Conservation (phyloP, 495 filamentous ascomycete species). For the Podospora fimiseda region DNA sequence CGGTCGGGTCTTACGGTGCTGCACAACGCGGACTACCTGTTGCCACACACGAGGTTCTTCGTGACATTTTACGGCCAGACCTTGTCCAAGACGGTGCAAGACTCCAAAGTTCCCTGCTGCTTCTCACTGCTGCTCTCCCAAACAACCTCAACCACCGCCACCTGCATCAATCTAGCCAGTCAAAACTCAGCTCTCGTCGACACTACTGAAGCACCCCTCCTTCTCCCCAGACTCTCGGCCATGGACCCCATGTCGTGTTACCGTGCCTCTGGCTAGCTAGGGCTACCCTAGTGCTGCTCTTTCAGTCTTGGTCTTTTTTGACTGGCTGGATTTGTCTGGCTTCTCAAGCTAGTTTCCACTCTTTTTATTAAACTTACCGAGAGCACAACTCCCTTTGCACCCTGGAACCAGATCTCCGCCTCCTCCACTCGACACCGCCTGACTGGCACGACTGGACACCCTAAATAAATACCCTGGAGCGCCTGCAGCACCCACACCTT, state of each 20-base stretch:
- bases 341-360: not conserved
- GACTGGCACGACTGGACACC: slow-evolving; percentile 22
- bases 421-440: slow-evolving; percentile 27
- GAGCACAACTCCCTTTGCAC: slow-evolving; percentile 1
- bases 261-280: slow-evolving; percentile 14
- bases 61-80: too few species aligned
- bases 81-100: too few species aligned
- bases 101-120: not conserved
- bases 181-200: slow-evolving; percentile 2
- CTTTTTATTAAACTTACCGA: slow-evolving; percentile 8
- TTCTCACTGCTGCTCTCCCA: not conserved
- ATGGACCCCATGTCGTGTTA: slow-evolving; percentile 20
- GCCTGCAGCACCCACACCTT: slow-evolving; percentile 13
- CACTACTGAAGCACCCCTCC: slow-evolving; percentile 8
- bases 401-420: slow-evolving; percentile 19
- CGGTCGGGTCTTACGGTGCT: not conserved
- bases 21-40: not conserved
- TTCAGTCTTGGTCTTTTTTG: not conserved
- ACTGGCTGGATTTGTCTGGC: not conserved
- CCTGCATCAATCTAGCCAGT: slow-evolving; percentile 5
- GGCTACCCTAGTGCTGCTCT: slow-evolving; percentile 5
- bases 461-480: slow-evolving; percentile 22
- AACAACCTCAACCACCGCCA: not conserved
- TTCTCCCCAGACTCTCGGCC: slow-evolving; percentile 16
- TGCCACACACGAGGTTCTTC: not conserved